Evolutionary conservation across 2,329 filamentous ascomycete species (phyloP).

Genomic region (Trichocomaceae sp.): DNA sequence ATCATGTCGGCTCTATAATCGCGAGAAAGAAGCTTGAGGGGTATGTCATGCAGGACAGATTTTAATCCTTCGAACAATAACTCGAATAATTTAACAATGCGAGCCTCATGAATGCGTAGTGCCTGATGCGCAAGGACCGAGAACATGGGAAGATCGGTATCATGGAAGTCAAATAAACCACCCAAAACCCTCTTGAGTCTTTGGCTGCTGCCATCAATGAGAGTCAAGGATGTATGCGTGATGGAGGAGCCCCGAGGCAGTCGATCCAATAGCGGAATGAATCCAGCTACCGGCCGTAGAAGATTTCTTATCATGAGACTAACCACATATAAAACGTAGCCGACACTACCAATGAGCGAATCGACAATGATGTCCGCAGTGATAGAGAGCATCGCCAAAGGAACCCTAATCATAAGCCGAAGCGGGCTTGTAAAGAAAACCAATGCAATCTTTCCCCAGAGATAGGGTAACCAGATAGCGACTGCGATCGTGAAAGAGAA

Average conservation of each 20-base stretch:
- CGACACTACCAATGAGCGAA: constrained; percentile 58
- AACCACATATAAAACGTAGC: constrained; percentile 41
- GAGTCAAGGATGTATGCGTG: constrained; percentile 35
- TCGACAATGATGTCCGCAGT: constrained; percentile 77
- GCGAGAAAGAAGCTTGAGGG: constrained; percentile 26
- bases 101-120: constrained; percentile 53
- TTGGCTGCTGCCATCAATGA: constrained; percentile 37
- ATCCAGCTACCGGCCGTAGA: constrained; percentile 28
- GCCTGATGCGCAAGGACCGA: constrained; percentile 70
- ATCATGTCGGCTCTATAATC: constrained; percentile 21
- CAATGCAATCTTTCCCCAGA: constrained; percentile 78
- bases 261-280: constrained; percentile 32
- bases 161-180: constrained; percentile 37
- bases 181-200: constrained; percentile 33
- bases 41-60: constrained; percentile 38
- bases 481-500: constrained; percentile 79
- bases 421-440: constrained; percentile 73
- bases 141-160: constrained; percentile 66
- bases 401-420: constrained; percentile 57
- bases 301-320: constrained; percentile 29
- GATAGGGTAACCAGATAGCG: constrained; percentile 86
- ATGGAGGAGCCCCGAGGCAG: constrained; percentile 31
- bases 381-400: constrained; percentile 65
- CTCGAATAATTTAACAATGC: constrained; percentile 41
- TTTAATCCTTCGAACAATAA: constrained; percentile 35